phyloP scores from a whole-genome alignment of 768 basidiomycete genomes.

The Podaxis rugospora region DNA sequence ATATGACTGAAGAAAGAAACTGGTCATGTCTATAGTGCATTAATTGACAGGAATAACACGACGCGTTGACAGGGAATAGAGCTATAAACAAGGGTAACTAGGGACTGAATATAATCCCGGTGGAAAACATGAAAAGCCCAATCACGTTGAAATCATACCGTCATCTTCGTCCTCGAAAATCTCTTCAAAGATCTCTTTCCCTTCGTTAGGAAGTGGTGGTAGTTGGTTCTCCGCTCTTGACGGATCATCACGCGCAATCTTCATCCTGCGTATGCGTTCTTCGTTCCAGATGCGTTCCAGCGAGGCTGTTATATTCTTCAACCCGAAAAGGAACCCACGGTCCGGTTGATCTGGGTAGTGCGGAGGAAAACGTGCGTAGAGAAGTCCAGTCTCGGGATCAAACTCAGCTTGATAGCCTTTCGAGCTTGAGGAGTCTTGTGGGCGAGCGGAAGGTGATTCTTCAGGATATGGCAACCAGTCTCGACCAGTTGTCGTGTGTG shows the following conservation, averaged over 20 bases:
- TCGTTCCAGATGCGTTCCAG: conserved; percentile 86
- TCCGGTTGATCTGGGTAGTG: conserved; percentile 88
- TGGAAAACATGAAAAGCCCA: not conserved
- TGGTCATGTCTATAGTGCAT: conserved; percentile 14
- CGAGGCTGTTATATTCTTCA: conserved; percentile 74
- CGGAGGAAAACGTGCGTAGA: conserved; percentile 93
- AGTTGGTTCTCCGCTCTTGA: conserved; percentile 44
- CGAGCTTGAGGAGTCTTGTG: conserved; percentile 47
- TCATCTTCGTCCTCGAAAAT: conserved; percentile 68
- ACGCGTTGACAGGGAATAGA: not conserved
- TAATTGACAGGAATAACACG: conserved; percentile 10
- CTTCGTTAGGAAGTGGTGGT: conserved; percentile 61
- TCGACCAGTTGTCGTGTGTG: conserved; percentile 92
- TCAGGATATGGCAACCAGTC: conserved; percentile 78
- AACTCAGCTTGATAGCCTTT: conserved; percentile 81
- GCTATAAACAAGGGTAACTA: conserved; percentile 1
- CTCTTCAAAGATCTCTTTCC: conserved; percentile 76
- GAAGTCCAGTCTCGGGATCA: conserved; percentile 76
- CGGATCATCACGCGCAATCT: conserved; percentile 56
- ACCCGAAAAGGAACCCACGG: conserved; percentile 88
- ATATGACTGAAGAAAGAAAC: conserved; percentile 11
- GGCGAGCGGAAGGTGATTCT: conserved; percentile 25
- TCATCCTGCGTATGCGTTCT: conserved; percentile 69
- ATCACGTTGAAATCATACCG: conserved; percentile 73
- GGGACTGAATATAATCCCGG: conserved; percentile 2